phyloP scores from a whole-genome alignment of 257 asterid genomes.

The Eucommia ulmoides region DNA sequence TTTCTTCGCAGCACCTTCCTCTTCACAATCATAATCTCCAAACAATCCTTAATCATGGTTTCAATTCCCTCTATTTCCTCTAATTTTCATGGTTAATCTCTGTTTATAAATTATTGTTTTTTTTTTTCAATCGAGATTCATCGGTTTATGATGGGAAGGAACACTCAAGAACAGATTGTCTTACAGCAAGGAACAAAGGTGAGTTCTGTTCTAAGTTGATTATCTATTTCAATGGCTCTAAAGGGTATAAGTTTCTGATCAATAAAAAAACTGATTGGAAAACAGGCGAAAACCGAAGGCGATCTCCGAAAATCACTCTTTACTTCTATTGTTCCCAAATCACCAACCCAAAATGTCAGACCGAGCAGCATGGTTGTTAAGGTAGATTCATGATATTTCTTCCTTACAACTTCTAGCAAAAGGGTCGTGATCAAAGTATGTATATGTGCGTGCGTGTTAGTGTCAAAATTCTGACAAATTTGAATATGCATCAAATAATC shows the following conservation, averaged over 20 bases:
- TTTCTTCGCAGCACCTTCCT: not conserved
- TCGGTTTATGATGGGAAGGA: slow-evolving; percentile 30
- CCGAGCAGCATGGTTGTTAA: slow-evolving; percentile 76
- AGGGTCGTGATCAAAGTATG: no score
- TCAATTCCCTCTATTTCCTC: not conserved
- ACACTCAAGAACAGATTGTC: slow-evolving; percentile 18
- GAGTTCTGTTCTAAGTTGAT: not conserved
- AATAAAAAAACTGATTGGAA: not conserved
- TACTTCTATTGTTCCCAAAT: slow-evolving; percentile 22
- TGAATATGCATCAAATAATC: no score
- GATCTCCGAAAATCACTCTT: slow-evolving; percentile 32
- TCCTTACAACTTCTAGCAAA: no score
- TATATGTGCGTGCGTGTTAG: no score
- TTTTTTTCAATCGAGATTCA: not conserved
- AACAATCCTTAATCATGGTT: not conserved
- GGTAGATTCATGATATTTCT: slow-evolving; percentile 31
- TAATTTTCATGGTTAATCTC: not conserved
- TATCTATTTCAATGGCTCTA: not conserved
- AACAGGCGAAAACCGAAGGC: slow-evolving; percentile 28
- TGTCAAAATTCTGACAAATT: no score
- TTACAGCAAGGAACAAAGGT: slow-evolving; percentile 24
- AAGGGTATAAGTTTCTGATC: not conserved
- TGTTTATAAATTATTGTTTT: not conserved
- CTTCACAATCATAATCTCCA: not conserved
- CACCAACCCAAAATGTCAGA: slow-evolving; percentile 42